These are phyloP conservation scores for Calocybe gangraenosa DNA, from an alignment of 768 basidiomycete species.

Conservation along the genomic window DNA sequence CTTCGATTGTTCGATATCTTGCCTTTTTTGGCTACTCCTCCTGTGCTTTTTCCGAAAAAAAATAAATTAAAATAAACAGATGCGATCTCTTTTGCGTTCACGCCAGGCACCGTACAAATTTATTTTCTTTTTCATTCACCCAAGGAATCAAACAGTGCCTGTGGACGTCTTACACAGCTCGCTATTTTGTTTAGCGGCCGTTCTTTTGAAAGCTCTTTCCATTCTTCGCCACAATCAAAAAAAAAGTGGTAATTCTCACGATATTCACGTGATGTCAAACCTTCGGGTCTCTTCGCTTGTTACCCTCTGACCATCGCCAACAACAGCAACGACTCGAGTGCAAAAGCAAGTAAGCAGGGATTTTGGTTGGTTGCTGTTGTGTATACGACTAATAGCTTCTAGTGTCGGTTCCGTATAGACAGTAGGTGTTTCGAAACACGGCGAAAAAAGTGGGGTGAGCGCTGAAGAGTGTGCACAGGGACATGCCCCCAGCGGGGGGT, in stretches of 20 bases:
- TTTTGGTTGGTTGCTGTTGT: constrained; percentile 3
- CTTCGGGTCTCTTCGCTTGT: not conserved
- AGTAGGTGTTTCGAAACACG: constrained; percentile 46
- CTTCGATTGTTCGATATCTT: constrained; percentile 34
- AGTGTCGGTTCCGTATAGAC: constrained; percentile 62
- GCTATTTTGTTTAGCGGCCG: not conserved
- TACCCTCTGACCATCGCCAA: not conserved
- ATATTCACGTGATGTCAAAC: not conserved
- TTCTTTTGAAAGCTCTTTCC: not conserved
- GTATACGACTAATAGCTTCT: constrained; percentile 7
- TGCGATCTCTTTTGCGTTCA: not conserved
- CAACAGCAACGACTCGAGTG: not conserved
- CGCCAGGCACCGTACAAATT: not conserved
- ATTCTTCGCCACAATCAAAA: not conserved
- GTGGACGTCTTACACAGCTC: not conserved
- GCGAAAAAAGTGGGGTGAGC: constrained; percentile 23
- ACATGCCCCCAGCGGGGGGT: constrained; percentile 93
- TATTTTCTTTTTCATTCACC: not conserved
- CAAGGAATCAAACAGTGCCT: not conserved
- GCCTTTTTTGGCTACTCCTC: constrained; percentile 30
- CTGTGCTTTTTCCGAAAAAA: too few species aligned
- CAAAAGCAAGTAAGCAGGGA: constrained; percentile 1
- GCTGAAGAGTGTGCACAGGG: constrained; percentile 47
- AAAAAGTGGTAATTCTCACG: not conserved
- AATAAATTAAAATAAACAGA: too few species aligned